Percentiles rank a stretch among this genome's conserved stretches.
phyloP scores from a whole-genome alignment of 2,329 filamentous ascomycete species.

The Cylindrodendrum hubeiense region DNA sequence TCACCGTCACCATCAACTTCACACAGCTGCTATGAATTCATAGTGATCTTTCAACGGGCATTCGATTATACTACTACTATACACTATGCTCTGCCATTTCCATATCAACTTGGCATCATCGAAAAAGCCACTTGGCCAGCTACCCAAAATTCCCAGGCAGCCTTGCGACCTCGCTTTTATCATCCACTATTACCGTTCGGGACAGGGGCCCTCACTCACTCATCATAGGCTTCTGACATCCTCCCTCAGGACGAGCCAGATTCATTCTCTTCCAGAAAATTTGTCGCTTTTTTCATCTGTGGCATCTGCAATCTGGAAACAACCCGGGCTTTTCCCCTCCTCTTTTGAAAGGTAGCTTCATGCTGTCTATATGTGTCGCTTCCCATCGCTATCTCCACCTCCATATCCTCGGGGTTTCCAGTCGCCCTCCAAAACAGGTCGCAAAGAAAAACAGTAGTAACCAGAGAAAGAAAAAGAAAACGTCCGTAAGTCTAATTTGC shows the following conservation, averaged over 20 bases:
- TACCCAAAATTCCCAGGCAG: neutral
- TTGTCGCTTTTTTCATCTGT: slow-evolving; percentile 9
- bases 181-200: neutral
- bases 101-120: neutral
- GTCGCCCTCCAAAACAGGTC: slow-evolving; percentile 21
- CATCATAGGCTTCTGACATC: neutral
- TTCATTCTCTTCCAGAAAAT: neutral
- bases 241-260: neutral
- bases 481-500: slow-evolving; percentile 48
- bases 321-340: slow-evolving; percentile 17
- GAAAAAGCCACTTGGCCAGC: neutral
- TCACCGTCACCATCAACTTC: too few relatives aligned
- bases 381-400: slow-evolving; percentile 17
- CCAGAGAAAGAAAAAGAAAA: slow-evolving; percentile 44
- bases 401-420: slow-evolving; percentile 30
- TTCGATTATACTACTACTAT: slow-evolving; percentile 12
- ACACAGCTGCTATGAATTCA: neutral
- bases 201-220: neutral
- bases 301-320: slow-evolving; percentile 14
- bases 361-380: slow-evolving; percentile 30
- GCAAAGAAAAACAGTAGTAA: slow-evolving; percentile 41
- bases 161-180: neutral
- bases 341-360: slow-evolving; percentile 21
- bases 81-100: slow-evolving; percentile 10
- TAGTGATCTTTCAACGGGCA: neutral